Conservation (phyloP, 768 basidiomycete species). For the Mrakia blollopis region DNA sequence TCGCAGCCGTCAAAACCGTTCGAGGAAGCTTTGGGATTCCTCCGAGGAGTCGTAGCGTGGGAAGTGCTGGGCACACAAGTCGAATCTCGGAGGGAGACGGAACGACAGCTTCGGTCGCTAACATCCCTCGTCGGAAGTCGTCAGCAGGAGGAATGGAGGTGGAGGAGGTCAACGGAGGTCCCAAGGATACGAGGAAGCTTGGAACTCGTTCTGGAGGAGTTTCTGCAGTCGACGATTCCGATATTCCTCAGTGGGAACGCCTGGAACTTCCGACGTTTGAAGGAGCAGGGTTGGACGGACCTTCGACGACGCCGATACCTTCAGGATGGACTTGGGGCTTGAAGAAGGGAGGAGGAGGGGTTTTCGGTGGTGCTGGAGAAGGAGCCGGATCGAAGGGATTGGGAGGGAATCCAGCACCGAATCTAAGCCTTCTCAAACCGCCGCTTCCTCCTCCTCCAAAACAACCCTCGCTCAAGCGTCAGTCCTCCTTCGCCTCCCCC, state of each 20-base stretch:
- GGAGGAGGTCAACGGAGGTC: constrained; percentile 14
- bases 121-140: neutral
- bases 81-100: constrained; percentile 13
- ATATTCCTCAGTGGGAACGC: constrained; percentile 43
- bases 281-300: constrained; percentile 38
- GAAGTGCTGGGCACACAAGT: neutral
- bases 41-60: neutral
- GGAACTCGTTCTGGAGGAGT: neutral
- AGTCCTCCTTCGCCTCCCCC: neutral
- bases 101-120: too few relatives aligned
- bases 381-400: constrained; percentile 1
- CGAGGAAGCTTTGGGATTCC: neutral
- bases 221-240: neutral
- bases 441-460: constrained; percentile 19
- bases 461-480: constrained; percentile 17
- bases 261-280: constrained; percentile 44
- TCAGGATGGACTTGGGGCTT: constrained; percentile 27
- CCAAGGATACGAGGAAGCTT: constrained; percentile 5
- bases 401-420: constrained; percentile 12
- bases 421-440: constrained; percentile 14
- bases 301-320: constrained; percentile 4
- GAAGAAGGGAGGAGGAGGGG: constrained; percentile 35
- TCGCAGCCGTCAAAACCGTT: neutral
- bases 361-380: constrained; percentile 37
- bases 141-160: neutral